Evolutionary conservation across 495 filamentous ascomycete genomes (phyloP).

Genomic region (Penicillium diatomitis): DNA sequence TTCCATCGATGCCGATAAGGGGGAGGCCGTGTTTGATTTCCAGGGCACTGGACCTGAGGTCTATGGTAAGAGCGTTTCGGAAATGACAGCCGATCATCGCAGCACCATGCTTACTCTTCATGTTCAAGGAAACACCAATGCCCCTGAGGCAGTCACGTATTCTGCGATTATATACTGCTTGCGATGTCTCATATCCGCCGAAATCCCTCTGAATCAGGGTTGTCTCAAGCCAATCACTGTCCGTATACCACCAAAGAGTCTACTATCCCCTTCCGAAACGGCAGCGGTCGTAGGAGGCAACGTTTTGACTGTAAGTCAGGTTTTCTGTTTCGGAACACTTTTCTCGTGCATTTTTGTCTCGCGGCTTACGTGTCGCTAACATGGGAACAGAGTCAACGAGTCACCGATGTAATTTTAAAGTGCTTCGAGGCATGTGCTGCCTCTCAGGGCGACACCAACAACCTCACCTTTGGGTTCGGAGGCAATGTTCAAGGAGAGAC

Average conservation of each 20-base stretch:
- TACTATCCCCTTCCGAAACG: constrained; percentile 66
- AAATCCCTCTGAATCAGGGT: constrained; percentile 93
- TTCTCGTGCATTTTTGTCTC: neutral
- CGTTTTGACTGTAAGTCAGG: constrained; percentile 51
- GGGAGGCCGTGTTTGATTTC: constrained; percentile 89
- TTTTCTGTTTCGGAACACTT: neutral
- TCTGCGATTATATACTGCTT: constrained; percentile 92
- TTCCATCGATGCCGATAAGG: constrained; percentile 69
- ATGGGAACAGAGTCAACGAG: constrained; percentile 47
- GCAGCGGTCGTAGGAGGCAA: constrained; percentile 89
- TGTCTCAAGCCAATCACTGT: constrained; percentile 79
- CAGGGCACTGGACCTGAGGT: constrained; percentile 74
- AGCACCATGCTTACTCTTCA: constrained; percentile 2
- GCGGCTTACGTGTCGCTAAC: no score
- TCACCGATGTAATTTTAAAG: constrained; percentile 82
- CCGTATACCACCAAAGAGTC: constrained; percentile 65
- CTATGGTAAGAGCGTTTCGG: constrained; percentile 41
- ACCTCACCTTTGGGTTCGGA: constrained; percentile 41
- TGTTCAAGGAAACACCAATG: constrained; percentile 69
- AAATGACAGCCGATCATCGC: neutral
- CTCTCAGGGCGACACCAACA: constrained; percentile 81
- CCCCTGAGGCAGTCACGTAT: constrained; percentile 85
- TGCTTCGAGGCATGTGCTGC: constrained; percentile 84
- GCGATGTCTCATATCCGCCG: constrained; percentile 75
- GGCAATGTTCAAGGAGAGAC: constrained; percentile 20